A percentile compares a stretch with the other conserved stretches of the same genome.
These are phyloP conservation scores for Westerdykella ornata DNA, from an alignment of 2,329 filamentous ascomycete genomes.

Conservation along the genomic window DNA sequence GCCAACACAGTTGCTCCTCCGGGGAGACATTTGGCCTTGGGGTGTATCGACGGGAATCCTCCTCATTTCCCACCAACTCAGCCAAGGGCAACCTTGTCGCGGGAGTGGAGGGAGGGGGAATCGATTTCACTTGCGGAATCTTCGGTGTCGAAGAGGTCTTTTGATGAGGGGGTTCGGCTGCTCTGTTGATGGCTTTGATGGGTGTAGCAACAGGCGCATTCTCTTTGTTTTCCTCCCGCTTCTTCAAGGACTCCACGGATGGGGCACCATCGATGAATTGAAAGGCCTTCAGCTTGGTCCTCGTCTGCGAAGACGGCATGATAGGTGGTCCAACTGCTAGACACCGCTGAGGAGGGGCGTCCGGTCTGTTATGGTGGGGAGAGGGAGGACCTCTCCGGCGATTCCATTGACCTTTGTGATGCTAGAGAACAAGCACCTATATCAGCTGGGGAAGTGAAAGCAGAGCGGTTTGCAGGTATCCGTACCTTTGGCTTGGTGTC, in stretches of 20 bases:
- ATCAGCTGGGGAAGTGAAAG: not conserved
- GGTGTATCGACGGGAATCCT: slow-evolving; percentile 48
- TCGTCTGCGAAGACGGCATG: slow-evolving; percentile 48
- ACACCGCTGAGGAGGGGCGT: slow-evolving; percentile 26
- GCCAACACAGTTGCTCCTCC: slow-evolving; percentile 57
- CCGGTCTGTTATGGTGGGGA: slow-evolving; percentile 18
- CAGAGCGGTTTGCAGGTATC: not conserved
- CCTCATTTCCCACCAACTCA: slow-evolving; percentile 55
- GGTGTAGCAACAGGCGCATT: slow-evolving; percentile 23
- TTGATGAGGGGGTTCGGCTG: slow-evolving; percentile 2
- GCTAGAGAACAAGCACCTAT: slow-evolving; percentile 9
- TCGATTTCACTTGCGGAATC: slow-evolving; percentile 19
- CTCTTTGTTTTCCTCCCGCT: slow-evolving; percentile 41
- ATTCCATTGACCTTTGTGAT: slow-evolving; percentile 32
- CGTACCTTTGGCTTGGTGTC: slow-evolving; percentile 38
- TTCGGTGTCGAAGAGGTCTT: slow-evolving; percentile 23
- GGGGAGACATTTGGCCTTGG: slow-evolving; percentile 48
- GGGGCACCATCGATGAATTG: slow-evolving; percentile 43
- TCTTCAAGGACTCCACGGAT: slow-evolving; percentile 10
- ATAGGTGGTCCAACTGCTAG: slow-evolving; percentile 38
- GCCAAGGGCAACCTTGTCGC: slow-evolving; percentile 53
- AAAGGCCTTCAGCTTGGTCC: slow-evolving; percentile 51
- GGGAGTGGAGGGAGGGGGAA: slow-evolving; percentile 51
- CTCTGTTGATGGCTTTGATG: slow-evolving; percentile 1
- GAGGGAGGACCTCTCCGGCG: slow-evolving; percentile 21